Base-by-base conservation (phyloP, 2,329 filamentous ascomycete genomes). In the Fusarium poae region DNA sequence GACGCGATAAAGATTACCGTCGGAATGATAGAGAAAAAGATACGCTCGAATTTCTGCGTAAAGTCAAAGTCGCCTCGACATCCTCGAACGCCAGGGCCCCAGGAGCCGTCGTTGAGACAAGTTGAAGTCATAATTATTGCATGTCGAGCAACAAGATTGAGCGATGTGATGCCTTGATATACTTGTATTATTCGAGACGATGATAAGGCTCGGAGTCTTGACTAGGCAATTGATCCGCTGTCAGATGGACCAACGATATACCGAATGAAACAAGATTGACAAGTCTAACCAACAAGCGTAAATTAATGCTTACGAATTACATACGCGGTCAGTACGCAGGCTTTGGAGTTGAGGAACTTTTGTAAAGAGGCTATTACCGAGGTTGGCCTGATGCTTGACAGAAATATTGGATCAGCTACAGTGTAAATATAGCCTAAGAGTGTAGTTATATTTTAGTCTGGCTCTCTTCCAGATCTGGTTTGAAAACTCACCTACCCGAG, bases 41-140 rank as follows among this genome's bases (percentile, higher is more conserved):
- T 75, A 21, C 81, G 77, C 70, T 85, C 83, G 55, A 86, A 85
- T 29, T 77, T 78, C 50, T 85, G 73, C 1, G 84, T 86, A 58
- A 85, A 85, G 69, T 85, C 84, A 56, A 86, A 86, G 59, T 83
- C 79, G 51, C 75, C 79, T 12, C 83, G 81, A 57, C 83, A 85
- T 23, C 81, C 82, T 12, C 67, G 67, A n/a, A 85, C 81, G 9
- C 72, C 67, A 0, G 84, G 83, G 5, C 84, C 83, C 21, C 84
- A 77, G 23, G 77, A 70, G 42, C 72, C 70, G 60, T 83, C 82
- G 68, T 78, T 78, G 48, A 73, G 63, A 48, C 80, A 49, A 27
- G 64, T 67, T 11, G 70, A 72, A 49, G 29, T 67, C 73, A 75
- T 75, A 16, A 35, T 30, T 39, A 6, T 20, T 10, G 27, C 12